Conservation (phyloP, 2,329 filamentous ascomycete genomes). For the Rutstroemia sp. region DNA sequence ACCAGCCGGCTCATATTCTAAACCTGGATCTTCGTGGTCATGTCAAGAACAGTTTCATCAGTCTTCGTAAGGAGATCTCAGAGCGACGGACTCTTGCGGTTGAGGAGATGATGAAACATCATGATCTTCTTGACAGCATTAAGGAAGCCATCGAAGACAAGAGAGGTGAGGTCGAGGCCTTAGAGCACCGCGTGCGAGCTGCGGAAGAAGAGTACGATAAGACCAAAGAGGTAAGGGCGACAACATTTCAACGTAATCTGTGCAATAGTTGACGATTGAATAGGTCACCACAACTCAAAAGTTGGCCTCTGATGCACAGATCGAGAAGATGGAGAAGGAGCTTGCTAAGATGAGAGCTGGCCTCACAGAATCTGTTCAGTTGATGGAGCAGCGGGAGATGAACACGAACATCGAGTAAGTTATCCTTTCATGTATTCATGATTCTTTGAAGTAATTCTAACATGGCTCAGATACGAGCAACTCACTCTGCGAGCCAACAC, state of each 20-base stretch:
- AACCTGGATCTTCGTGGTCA: conserved; percentile 81
- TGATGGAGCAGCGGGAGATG: conserved; percentile 93
- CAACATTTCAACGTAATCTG: neutral
- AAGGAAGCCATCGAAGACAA: conserved; percentile 98
- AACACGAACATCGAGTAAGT: conserved; percentile 88
- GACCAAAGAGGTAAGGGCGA: conserved; percentile 62
- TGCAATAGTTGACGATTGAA: conserved; percentile 10
- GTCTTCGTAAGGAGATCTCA: conserved; percentile 83
- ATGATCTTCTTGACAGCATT: conserved; percentile 87
- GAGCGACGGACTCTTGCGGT: conserved; percentile 75
- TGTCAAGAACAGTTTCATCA: conserved; percentile 70
- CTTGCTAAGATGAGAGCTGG: conserved; percentile 85
- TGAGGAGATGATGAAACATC: conserved; percentile 89
- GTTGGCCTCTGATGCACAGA: conserved; percentile 81
- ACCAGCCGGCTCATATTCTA: conserved; percentile 80
- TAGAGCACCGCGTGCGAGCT: conserved; percentile 80
- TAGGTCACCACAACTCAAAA: conserved; percentile 71
- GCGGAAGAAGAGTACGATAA: conserved; percentile 93
- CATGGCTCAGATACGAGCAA: conserved; percentile 67
- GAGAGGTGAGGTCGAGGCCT: conserved; percentile 80
- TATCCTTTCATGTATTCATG: neutral
- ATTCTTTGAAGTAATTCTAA: conserved; percentile 12
- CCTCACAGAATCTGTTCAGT: conserved; percentile 76
- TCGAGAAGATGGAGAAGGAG: conserved; percentile 98
- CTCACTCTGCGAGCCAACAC: conserved; percentile 76